phyloP scores from a whole-genome alignment of 2,329 filamentous ascomycete species.

The Curvularia verruculosa region DNA sequence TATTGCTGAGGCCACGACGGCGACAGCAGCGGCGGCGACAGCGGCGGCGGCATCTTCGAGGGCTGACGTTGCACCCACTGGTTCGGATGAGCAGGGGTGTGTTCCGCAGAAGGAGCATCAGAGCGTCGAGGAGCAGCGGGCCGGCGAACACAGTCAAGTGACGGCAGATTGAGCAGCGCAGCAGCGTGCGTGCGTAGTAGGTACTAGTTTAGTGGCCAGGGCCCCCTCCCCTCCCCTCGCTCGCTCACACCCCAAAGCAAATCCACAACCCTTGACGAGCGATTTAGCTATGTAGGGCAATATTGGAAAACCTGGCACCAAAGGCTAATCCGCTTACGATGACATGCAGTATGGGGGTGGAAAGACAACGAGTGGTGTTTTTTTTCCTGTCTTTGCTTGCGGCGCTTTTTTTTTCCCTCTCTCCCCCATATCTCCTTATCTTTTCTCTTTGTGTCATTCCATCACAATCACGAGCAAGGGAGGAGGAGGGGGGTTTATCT shows the following conservation, averaged over 20 bases:
- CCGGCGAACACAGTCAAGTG: slow-evolving; percentile 48
- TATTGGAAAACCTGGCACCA: too few relatives aligned
- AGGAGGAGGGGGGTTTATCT: too few relatives aligned
- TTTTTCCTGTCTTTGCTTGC: too few relatives aligned
- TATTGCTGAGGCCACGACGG: too few relatives aligned
- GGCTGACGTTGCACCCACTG: slow-evolving; percentile 41
- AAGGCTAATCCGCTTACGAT: slow-evolving; percentile 40
- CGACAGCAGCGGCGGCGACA: too few relatives aligned
- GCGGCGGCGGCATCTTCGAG: too few relatives aligned
- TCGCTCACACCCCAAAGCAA: too few relatives aligned
- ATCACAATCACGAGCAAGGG: too few relatives aligned
- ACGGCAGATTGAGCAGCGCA: slow-evolving; percentile 38
- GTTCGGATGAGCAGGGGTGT: slow-evolving; percentile 45
- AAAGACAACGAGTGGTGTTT: too few relatives aligned
- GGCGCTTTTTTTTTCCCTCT: slow-evolving; percentile 30
- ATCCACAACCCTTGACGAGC: slow-evolving; percentile 34
- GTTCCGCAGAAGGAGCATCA: slow-evolving; percentile 47
- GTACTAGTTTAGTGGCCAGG: slow-evolving; percentile 26
- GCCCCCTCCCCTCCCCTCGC: too few relatives aligned
- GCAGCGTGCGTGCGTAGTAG: too few relatives aligned
- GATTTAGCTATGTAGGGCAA: slow-evolving; percentile 37
- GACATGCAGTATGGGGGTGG: slow-evolving; percentile 42
- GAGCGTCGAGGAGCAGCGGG: slow-evolving; percentile 50
- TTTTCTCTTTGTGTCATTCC: too few relatives aligned
- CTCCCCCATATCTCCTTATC: neutral